These are phyloP conservation scores for Linum tenue DNA, from an alignment of 345 rosid species.

Conservation along the genomic window DNA sequence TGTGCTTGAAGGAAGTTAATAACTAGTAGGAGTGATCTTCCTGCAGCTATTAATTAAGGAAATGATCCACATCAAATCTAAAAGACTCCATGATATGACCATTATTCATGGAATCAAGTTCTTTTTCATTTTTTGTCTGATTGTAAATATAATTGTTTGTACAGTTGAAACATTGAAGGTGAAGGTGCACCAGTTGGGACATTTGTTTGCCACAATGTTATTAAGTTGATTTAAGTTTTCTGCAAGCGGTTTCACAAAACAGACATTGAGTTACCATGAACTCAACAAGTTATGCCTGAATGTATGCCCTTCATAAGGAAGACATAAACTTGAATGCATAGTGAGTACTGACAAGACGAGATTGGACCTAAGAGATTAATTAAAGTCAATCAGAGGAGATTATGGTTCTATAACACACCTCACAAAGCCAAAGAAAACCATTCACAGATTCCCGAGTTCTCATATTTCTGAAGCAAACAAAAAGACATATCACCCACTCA, in stretches of 20 bases:
- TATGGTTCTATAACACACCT: too few relatives aligned
- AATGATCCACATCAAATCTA: too few relatives aligned
- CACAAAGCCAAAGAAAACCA: not conserved
- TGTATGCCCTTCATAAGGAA: not conserved
- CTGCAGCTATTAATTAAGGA: too few relatives aligned
- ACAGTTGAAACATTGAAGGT: too few relatives aligned
- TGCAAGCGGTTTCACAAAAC: not conserved
- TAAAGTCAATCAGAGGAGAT: not conserved
- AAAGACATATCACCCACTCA: not conserved
- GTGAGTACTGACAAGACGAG: not conserved
- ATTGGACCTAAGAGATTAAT: not conserved
- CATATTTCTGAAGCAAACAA: not conserved
- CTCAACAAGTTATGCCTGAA: not conserved
- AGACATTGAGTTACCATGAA: not conserved
- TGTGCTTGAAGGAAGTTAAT: too few relatives aligned
- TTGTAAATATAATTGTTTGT: not conserved
- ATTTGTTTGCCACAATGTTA: not conserved
- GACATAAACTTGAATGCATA: not conserved
- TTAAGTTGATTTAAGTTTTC: not conserved
- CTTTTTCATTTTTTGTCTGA: not conserved
- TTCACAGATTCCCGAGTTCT: not conserved
- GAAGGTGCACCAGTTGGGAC: not conserved
- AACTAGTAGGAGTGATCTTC: too few relatives aligned
- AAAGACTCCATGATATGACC: too few relatives aligned
- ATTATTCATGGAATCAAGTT: too few relatives aligned